These are phyloP conservation scores for Alternaria sp. DNA, from an alignment of 2,329 filamentous ascomycete genomes.

Conservation along the genomic window DNA sequence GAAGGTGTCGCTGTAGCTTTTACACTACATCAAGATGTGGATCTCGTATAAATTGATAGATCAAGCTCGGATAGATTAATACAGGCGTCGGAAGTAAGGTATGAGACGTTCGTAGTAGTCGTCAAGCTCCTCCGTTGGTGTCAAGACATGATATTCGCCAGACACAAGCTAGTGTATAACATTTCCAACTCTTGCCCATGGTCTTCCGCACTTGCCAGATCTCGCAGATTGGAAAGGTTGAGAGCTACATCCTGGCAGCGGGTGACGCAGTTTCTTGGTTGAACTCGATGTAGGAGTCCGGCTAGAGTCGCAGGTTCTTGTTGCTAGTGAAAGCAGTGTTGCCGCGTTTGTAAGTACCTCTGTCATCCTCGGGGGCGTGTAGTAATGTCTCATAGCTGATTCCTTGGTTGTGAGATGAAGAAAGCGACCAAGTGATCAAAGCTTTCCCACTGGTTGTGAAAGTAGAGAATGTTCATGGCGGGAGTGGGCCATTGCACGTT, in stretches of 20 bases:
- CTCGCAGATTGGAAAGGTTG: background rate
- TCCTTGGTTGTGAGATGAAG: background rate
- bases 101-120: background rate
- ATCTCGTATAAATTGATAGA: background rate
- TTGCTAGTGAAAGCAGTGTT: background rate
- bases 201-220: background rate
- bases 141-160: background rate
- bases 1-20: background rate
- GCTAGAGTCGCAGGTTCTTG: background rate
- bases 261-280: background rate
- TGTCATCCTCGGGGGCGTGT: background rate
- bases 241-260: background rate
- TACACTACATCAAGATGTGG: background rate
- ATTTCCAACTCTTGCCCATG: background rate
- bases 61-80: fast-evolving
- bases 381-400: background rate
- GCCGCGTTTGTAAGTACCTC: background rate
- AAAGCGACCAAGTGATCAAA: background rate
- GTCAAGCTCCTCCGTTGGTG: background rate
- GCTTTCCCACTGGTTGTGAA: background rate
- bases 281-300: background rate
- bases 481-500: background rate
- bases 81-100: background rate
- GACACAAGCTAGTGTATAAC: background rate
- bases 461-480: background rate